Percentiles rank a stretch among this genome's conserved stretches.
Evolutionary conservation across 163 green algal genomes (phyloP).

Genomic region (Chlorella variabilis): DNA sequence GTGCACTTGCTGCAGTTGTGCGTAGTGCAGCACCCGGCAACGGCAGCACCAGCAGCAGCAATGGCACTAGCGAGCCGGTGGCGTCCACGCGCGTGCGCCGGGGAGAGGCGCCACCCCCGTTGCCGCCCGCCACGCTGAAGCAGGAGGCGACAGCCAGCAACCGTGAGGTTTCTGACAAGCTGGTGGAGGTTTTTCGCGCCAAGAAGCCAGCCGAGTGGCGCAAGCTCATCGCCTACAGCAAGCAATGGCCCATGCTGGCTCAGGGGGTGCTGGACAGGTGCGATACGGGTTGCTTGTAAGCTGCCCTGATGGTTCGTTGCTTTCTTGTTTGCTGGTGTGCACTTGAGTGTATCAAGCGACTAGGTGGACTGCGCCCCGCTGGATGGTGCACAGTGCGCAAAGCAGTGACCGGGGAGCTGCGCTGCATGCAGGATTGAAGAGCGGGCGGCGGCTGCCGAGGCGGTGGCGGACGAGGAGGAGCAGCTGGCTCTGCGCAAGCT

Average conservation of each 20-base stretch:
- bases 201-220: constrained; percentile 66
- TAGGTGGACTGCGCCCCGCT: too few relatives aligned
- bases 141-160: constrained; percentile 43
- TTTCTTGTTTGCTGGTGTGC: not conserved
- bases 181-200: constrained; percentile 70
- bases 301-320: not conserved
- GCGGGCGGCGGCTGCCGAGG: constrained; percentile 14
- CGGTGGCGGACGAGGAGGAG: constrained; percentile 42
- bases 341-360: too few relatives aligned
- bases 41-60: not conserved
- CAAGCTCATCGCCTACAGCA: constrained; percentile 79
- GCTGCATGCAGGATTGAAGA: constrained; percentile 44
- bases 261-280: constrained; percentile 58
- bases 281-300: too few relatives aligned
- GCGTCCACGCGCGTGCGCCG: constrained; percentile 9
- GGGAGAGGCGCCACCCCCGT: not conserved
- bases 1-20: not conserved
- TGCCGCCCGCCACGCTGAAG: constrained; percentile 17
- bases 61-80: not conserved
- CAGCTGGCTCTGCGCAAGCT: constrained; percentile 44
- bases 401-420: too few relatives aligned
- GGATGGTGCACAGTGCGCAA: too few relatives aligned
- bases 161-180: constrained; percentile 62
- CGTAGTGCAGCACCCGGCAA: not conserved
- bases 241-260: constrained; percentile 71